These are phyloP conservation scores for Musa acuminata DNA, from an alignment of 176 grass and related monocot species.

Conservation along the genomic window DNA sequence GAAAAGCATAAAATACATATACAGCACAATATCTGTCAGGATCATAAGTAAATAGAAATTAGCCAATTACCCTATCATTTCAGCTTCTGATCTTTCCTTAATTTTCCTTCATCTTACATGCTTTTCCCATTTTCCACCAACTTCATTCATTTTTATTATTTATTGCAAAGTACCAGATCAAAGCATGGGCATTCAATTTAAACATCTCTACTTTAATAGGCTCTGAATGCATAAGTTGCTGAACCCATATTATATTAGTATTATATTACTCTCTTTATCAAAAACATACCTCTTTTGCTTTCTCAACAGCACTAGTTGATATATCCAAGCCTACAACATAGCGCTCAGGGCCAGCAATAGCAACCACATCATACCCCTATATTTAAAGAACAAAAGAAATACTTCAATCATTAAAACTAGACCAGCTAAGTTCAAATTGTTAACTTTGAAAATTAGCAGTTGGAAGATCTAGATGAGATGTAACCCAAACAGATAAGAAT, in stretches of 20 bases:
- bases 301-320: conserved; percentile 45
- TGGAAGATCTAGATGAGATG: background rate
- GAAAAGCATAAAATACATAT: too few species aligned
- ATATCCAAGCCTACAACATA: conserved; percentile 85
- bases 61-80: too few species aligned
- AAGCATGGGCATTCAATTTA: background rate
- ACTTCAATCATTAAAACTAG: background rate
- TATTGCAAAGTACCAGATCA: background rate
- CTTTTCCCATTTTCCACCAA: background rate
- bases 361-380: conserved; percentile 82
- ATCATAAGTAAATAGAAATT: too few species aligned
- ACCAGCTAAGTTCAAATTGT: background rate
- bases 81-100: background rate
- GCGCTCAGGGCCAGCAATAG: conserved; percentile 46
- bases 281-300: conserved; percentile 59
- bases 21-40: too few species aligned
- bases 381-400: conserved; percentile 22
- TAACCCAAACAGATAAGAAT: background rate
- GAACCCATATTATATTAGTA: background rate
- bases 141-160: background rate
- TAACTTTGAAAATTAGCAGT: background rate
- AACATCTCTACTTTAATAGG: background rate
- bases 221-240: background rate
- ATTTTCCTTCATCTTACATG: background rate
- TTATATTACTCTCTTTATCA: background rate